These are phyloP conservation scores for Ophiocordyceps robertsii DNA, from an alignment of 2,329 filamentous ascomycete species.

Conservation along the genomic window DNA sequence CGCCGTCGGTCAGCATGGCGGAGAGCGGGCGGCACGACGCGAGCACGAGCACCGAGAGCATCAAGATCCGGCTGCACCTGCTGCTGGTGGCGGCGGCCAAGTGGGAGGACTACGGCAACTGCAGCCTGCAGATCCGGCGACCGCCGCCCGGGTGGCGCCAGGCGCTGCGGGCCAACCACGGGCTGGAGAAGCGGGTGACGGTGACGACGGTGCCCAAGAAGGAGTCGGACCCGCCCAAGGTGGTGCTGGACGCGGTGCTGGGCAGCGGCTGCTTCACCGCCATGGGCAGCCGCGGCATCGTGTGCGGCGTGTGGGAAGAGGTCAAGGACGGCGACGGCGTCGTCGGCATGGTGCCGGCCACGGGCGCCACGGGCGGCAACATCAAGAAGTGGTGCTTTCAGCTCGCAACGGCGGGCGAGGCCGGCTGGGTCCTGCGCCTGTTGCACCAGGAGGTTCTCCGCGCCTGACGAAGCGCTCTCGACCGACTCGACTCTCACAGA, in stretches of 20 bases:
- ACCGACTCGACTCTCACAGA: too few relatives aligned
- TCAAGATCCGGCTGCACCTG: slow-evolving; percentile 76
- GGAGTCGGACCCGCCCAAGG: slow-evolving; percentile 34
- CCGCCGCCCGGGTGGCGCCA: slow-evolving; percentile 50
- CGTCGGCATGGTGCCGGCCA: slow-evolving; percentile 36
- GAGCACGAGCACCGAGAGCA: slow-evolving; percentile 53
- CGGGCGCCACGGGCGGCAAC: slow-evolving; percentile 36
- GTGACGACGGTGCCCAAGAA: slow-evolving; percentile 59
- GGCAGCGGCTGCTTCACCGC: slow-evolving; percentile 75
- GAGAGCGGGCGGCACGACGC: slow-evolving; percentile 38
- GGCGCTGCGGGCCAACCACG: slow-evolving; percentile 46
- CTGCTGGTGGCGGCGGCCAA: slow-evolving; percentile 62
- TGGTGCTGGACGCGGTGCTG: slow-evolving; percentile 71
- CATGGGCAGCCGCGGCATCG: slow-evolving; percentile 73
- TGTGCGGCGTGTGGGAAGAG: slow-evolving; percentile 78
- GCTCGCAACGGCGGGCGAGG: slow-evolving; percentile 37
- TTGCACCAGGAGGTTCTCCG: slow-evolving; percentile 39
- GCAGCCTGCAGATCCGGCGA: slow-evolving; percentile 66
- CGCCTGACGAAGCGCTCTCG: neutral
- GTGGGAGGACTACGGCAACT: slow-evolving; percentile 87
- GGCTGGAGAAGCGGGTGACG: slow-evolving; percentile 73
- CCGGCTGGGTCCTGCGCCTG: slow-evolving; percentile 40
- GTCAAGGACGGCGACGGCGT: slow-evolving; percentile 48
- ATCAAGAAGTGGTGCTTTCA: slow-evolving; percentile 54
- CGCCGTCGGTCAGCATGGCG: slow-evolving; percentile 43